Evolutionary conservation across 768 basidiomycete species (phyloP), one percentile per base, ranked within the genome.

Genomic region (Pholiota microspora): DNA sequence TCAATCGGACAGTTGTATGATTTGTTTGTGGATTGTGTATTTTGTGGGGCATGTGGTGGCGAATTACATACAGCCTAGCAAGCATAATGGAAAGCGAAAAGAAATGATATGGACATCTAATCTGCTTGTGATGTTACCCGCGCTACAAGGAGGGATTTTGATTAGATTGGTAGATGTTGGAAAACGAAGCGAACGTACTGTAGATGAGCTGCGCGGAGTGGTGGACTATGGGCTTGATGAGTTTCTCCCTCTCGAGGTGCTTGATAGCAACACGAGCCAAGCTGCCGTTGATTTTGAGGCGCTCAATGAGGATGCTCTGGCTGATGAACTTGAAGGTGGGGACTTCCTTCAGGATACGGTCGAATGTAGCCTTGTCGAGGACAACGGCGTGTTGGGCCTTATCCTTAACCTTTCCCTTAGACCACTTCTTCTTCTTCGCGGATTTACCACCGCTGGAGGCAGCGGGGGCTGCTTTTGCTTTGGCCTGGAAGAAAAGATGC

Each of bases 351-450:
- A 96, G 72, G 80, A 97, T 94, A 68, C 92, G 90, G 78, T 94
- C 92, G 75, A 74, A 96, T 64, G 88, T 90, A 52, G 86, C 62
- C 81, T 98, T 96, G 82, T 98, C 96, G 68, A 96, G 86, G 63
- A 86, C 79, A 74, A 98, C 94, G 65, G 92, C 83, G 84, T 98
- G 95, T 70, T 92, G 87, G 68, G 96, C 93, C 88, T 98, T 99
- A 80, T 99, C 97, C 89, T 99, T 99, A 75, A 99, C 97, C 80
- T 98, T 98, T 72, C 97, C 97, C 84, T 98, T 98, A 65, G 93
- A 97, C 95, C 95, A 98, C 85, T 98, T 98, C 92, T 98, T 98
- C 85, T 98, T 98, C 85, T 98, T 98, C 59, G 91, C 92, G 68
- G 89, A 77, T 73, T 94, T 94, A 70, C 90, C 88, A 62, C 89